A percentile compares a stretch with the other conserved stretches of the same genome.
Conservation (phyloP, 192 early-diverging fungal species). For the Mortierella alpina region DNA sequence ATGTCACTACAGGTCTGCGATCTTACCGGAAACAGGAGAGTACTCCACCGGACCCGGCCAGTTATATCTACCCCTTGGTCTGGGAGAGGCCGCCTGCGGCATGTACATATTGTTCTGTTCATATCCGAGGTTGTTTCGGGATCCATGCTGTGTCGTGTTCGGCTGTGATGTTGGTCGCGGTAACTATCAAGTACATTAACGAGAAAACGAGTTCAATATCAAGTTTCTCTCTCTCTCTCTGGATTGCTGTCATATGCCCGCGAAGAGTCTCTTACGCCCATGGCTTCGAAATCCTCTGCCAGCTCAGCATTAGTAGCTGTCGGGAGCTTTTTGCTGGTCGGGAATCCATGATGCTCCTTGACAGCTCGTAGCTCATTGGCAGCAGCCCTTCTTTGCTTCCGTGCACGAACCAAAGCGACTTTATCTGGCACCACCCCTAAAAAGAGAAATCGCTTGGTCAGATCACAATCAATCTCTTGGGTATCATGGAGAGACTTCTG, state of each 20-base stretch:
- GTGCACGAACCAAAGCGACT: conserved; percentile 40
- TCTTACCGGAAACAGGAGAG: too few species aligned
- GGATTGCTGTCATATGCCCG: neutral
- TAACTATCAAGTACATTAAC: neutral
- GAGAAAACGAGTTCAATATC: neutral
- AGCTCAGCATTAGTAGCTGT: conserved; percentile 48
- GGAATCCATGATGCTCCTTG: conserved; percentile 57
- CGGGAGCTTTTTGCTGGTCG: conserved; percentile 37
- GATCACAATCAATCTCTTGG: neutral
- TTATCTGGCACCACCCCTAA: conserved; percentile 31
- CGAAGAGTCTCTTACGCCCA: conserved; percentile 35
- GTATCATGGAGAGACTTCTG: neutral
- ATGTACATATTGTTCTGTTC: too few species aligned
- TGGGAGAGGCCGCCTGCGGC: too few species aligned
- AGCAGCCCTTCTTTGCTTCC: conserved; percentile 43
- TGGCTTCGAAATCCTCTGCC: conserved; percentile 54
- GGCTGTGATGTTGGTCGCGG: conserved; percentile 7
- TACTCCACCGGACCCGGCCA: too few species aligned
- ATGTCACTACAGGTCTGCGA: too few species aligned
- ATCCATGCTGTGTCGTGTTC: neutral
- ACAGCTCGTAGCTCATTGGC: conserved; percentile 54
- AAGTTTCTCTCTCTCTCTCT: neutral
- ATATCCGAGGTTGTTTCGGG: neutral
- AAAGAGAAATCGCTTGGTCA: neutral
- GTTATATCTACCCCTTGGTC: too few species aligned